Percentiles rank a stretch among this genome's conserved stretches.
Evolutionary conservation across 495 filamentous ascomycete genomes (phyloP).

Genomic region (Penicillium ucsense): DNA sequence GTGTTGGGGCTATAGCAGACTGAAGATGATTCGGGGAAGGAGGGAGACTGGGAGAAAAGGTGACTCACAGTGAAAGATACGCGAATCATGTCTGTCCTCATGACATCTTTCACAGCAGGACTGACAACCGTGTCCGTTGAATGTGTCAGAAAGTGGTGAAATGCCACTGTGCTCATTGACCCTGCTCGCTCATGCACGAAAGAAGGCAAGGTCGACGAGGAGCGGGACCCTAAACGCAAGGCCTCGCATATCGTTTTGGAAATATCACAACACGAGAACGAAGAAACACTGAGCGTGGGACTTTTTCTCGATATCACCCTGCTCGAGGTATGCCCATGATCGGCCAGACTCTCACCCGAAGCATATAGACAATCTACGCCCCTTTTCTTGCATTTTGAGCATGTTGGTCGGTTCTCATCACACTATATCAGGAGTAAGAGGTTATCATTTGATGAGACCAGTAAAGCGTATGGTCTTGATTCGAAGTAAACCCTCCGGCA

Average conservation of each 20-base stretch:
- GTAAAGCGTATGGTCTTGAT: too few relatives aligned
- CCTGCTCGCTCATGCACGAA: not conserved
- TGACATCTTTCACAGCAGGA: constrained; percentile 22
- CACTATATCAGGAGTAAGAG: constrained; percentile 11
- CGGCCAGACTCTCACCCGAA: not conserved
- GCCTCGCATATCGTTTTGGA: constrained; percentile 5
- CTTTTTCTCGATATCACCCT: not conserved
- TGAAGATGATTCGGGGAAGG: too few relatives aligned
- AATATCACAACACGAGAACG: constrained; percentile 13
- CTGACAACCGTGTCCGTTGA: constrained; percentile 21
- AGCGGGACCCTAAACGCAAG: constrained; percentile 5
- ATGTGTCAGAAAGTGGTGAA: constrained; percentile 24
- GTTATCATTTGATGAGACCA: not conserved
- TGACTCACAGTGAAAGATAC: constrained; percentile 28
- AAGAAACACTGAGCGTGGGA: constrained; percentile 2
- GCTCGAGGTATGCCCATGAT: not conserved
- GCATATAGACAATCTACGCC: constrained; percentile 15
- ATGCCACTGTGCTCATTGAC: constrained; percentile 13
- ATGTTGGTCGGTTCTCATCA: constrained; percentile 23
- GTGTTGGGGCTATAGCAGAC: too few relatives aligned
- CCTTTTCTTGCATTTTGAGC: constrained; percentile 16
- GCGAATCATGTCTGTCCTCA: constrained; percentile 29
- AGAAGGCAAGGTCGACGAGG: not conserved
- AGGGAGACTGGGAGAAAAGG: too few relatives aligned
- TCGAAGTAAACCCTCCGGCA: too few relatives aligned